Conservation (phyloP, 75 land plant species). For the Selaginella tamariscina region DNA sequence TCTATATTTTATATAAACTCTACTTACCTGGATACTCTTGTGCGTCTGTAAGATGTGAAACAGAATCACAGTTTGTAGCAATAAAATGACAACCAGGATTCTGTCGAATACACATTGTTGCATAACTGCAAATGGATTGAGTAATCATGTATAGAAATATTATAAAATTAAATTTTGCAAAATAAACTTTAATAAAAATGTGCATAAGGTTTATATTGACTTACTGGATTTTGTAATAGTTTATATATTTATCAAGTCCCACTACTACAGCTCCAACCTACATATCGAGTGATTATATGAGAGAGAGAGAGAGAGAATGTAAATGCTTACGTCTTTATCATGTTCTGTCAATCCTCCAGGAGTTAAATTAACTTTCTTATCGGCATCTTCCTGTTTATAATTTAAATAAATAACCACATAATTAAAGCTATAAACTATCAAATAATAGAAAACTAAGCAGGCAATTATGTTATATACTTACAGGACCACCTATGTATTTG, state of each 20-base stretch:
- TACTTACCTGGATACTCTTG: conserved; percentile 98
- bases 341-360: conserved; percentile 43
- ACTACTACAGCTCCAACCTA: conserved; percentile 99
- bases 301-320: no score
- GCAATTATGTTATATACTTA: no score
- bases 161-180: no score
- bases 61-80: conserved; percentile 90
- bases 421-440: background rate
- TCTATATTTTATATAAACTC: no score
- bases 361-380: conserved; percentile 46
- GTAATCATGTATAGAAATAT: no score
- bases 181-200: background rate
- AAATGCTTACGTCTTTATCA: conserved; percentile 70
- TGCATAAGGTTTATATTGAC: background rate
- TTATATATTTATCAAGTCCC: conserved; percentile 74
- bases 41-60: conserved; percentile 70
- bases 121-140: conserved; percentile 79
- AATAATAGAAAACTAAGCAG: background rate
- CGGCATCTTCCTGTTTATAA: conserved; percentile 73
- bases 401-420: background rate
- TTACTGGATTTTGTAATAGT: conserved; percentile 68
- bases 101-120: conserved; percentile 82
- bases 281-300: no score
- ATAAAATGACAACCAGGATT: conserved; percentile 90
- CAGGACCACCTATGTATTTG: conserved; percentile 93